Conservation (phyloP, 2,329 filamentous ascomycete genomes). For the Aspergillus sp. region DNA sequence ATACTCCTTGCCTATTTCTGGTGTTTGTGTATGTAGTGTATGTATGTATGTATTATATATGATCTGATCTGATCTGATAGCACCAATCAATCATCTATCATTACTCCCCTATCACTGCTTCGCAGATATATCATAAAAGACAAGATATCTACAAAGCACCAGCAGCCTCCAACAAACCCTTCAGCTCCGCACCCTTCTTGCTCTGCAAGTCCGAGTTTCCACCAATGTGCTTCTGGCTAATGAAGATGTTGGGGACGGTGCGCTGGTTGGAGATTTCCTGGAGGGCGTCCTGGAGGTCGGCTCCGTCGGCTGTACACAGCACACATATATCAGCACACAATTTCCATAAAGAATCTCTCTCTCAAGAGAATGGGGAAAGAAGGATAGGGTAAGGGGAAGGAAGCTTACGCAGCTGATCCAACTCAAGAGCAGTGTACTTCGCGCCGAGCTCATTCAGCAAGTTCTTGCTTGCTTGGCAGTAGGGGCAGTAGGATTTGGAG, state of each 20-base stretch:
- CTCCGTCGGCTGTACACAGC: constrained; percentile 64
- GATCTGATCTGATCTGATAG: background rate
- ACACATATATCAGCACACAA: too few species aligned
- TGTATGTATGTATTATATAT: background rate
- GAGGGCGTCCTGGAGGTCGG: constrained; percentile 80
- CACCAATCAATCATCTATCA: background rate
- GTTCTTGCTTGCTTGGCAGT: constrained; percentile 79
- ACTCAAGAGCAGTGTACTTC: constrained; percentile 74
- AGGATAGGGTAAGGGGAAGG: background rate
- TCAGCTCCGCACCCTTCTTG: constrained; percentile 63
- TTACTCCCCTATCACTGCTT: background rate
- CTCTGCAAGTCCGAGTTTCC: constrained; percentile 88
- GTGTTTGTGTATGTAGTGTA: background rate
- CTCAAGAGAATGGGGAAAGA: too few species aligned
- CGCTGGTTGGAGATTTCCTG: constrained; percentile 76
- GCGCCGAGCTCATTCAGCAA: constrained; percentile 70
- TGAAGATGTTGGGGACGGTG: constrained; percentile 96
- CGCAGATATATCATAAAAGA: background rate
- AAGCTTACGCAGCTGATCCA: constrained; percentile 77
- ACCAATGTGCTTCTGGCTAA: constrained; percentile 86
- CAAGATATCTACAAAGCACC: constrained; percentile 55
- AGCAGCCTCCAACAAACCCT: constrained; percentile 64
- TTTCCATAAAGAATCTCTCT: too few species aligned
- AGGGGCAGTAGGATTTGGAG: constrained; percentile 95
- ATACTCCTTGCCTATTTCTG: background rate